Conservation (phyloP, 1,284 basidiomycete genomes). For the Ceratobasidium sp. region DNA sequence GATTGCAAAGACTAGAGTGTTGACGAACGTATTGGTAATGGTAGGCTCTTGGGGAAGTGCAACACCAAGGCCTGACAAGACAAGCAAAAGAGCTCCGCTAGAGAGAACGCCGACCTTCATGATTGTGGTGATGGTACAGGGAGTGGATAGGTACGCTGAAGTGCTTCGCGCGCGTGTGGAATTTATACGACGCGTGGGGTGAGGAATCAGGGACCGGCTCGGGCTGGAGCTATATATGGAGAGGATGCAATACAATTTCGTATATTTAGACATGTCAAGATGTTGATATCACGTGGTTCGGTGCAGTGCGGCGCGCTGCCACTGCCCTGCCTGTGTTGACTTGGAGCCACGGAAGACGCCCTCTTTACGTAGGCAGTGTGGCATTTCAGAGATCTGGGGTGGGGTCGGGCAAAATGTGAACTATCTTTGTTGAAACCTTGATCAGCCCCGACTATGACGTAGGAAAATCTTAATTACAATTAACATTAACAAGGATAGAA, state of each 20-base stretch:
- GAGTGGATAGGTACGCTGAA: not conserved
- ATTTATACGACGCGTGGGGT: not conserved
- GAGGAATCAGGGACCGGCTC: not conserved
- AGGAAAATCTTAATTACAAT: not conserved
- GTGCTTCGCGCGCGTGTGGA: not conserved
- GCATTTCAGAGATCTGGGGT: not conserved
- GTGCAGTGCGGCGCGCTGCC: not conserved
- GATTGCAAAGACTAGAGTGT: not conserved
- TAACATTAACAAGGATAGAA: not conserved
- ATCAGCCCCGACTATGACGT: not conserved
- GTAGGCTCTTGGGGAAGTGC: conserved; percentile 22
- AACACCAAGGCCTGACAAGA: conserved; percentile 8
- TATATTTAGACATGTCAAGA: not conserved
- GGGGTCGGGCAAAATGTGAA: not conserved
- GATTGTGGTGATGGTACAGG: not conserved
- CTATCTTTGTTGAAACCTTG: not conserved
- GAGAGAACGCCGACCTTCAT: conserved; percentile 18
- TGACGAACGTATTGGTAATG: not conserved
- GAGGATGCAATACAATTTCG: not conserved
- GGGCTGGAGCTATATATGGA: not conserved
- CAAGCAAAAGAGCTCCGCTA: conserved; percentile 20
- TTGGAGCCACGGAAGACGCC: not conserved
- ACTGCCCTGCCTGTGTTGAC: not conserved
- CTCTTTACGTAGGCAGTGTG: not conserved
- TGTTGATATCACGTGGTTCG: not conserved